Evolutionary conservation across 768 basidiomycete species (phyloP).

Genomic region (Mycena capillaripes): DNA sequence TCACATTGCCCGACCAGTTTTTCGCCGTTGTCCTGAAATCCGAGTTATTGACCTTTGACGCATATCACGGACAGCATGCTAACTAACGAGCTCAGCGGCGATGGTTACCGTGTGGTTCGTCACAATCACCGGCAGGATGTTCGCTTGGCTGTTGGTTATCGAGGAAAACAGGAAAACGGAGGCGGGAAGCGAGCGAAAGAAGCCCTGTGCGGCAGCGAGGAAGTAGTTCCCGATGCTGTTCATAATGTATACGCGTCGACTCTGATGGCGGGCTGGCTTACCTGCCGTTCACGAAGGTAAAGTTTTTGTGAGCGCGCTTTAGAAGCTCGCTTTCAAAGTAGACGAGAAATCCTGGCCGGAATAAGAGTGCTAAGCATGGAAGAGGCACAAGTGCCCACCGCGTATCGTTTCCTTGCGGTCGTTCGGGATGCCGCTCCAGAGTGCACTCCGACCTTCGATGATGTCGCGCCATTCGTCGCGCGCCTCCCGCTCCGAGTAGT

Average conservation of each 20-base stretch:
- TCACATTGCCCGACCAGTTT: conserved; percentile 93
- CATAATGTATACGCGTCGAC: conserved; percentile 10
- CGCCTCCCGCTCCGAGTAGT: conserved; percentile 78
- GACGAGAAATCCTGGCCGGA: conserved; percentile 85
- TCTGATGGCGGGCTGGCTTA: conserved; percentile 39
- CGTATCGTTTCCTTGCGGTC: conserved; percentile 94
- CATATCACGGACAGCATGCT: background rate
- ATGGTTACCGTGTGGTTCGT: conserved; percentile 98
- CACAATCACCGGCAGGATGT: conserved; percentile 91
- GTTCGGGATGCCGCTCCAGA: conserved; percentile 90
- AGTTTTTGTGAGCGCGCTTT: conserved; percentile 92
- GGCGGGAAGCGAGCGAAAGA: conserved; percentile 93
- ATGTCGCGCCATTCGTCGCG: conserved; percentile 94
- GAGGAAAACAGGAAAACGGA: conserved; percentile 95
- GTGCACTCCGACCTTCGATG: conserved; percentile 84
- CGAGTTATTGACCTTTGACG: conserved; percentile 23
- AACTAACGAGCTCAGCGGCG: conserved; percentile 83
- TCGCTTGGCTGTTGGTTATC: conserved; percentile 88
- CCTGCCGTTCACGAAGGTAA: conserved; percentile 94
- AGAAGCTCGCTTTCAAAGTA: conserved; percentile 92
- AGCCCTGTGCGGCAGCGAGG: conserved; percentile 88
- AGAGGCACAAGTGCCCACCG: conserved; percentile 64
- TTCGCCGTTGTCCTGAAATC: conserved; percentile 76
- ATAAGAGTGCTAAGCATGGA: background rate
- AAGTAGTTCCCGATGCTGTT: conserved; percentile 92